Evolutionary conservation across 129 eudicot genomes (phyloP), one percentile per base, ranked within the genome.

Genomic region (Arctium lappa): DNA sequence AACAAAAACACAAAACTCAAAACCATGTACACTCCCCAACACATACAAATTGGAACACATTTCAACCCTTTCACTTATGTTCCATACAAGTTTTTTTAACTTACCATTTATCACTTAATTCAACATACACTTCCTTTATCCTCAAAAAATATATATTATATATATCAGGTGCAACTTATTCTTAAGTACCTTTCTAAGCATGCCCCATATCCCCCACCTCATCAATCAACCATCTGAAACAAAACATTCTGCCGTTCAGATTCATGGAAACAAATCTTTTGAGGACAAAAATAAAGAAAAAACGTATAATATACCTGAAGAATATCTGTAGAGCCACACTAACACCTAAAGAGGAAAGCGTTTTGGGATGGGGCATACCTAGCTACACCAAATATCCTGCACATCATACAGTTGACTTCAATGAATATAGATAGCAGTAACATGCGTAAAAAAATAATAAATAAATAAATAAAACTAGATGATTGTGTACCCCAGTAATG

Each of bases 371-470:
- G 84, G 87, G 79, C 66, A 84, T 82, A 79, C 80, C 82, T 84
- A 75, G 46, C 86, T 83, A 82, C 81, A 83, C 79, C 83, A 87
- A 79, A 82, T 86, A 86, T 77, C 86, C 92, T 89, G 90, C 88
- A 85, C 68, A 63, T 1, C 29, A 63, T 31, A 60, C 68, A 60
- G 29, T 60, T 29, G 0, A 60, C 68, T 60, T 60, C 68, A 60
- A 60, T 60, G 27, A 60, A 60, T 60, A 60, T 50, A 50, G n/a
- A 60, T 50, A 50, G n/a, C 62, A 50, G 16, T 18, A 50, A 11
- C 13, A 4, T 46, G 56, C 56, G 10, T 46, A 36, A 69, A 27
- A n/a, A 33, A 33, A 33, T 33, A 33, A 33, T 33, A 33, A 1
- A 33, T 33, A 33, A 1, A 33, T 33, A 33, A 1, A 33, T 33